These are phyloP conservation scores for Mortierella claussenii DNA, from an alignment of 192 early-diverging fungal genomes.

Conservation along the genomic window DNA sequence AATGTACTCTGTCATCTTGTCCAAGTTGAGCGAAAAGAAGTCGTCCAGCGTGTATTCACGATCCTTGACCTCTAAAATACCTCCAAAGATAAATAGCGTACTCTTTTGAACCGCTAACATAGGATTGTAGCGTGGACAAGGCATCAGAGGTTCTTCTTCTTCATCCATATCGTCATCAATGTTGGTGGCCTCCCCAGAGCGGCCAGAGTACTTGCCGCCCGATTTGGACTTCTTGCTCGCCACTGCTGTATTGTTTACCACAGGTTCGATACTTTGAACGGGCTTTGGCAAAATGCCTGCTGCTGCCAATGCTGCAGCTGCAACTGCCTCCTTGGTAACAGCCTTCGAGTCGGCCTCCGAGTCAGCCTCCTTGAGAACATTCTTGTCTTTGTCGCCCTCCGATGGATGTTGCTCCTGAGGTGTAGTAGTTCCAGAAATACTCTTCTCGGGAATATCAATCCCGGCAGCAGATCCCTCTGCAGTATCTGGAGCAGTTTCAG, in stretches of 20 bases:
- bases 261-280: constrained; percentile 4
- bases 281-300: constrained; percentile 47
- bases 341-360: neutral
- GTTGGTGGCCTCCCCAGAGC: neutral
- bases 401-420: constrained; percentile 3
- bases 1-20: constrained; percentile 72
- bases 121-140: constrained; percentile 72
- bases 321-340: constrained; percentile 35
- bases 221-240: constrained; percentile 14
- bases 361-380: neutral
- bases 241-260: neutral
- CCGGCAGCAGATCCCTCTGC: constrained; percentile 1
- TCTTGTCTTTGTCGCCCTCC: neutral
- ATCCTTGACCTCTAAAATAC: constrained; percentile 70
- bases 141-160: constrained; percentile 50
- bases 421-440: constrained; percentile 4
- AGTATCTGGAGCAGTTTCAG: constrained; percentile 3
- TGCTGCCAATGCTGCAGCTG: constrained; percentile 45
- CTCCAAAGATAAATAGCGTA: constrained; percentile 70
- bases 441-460: constrained; percentile 3
- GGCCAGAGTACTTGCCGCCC: neutral
- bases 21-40: constrained; percentile 71
- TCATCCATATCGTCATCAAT: constrained; percentile 21
- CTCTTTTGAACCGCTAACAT: constrained; percentile 71
- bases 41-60: constrained; percentile 72